Conservation (phyloP, 495 filamentous ascomycete species). For the Neurospora sp. region DNA sequence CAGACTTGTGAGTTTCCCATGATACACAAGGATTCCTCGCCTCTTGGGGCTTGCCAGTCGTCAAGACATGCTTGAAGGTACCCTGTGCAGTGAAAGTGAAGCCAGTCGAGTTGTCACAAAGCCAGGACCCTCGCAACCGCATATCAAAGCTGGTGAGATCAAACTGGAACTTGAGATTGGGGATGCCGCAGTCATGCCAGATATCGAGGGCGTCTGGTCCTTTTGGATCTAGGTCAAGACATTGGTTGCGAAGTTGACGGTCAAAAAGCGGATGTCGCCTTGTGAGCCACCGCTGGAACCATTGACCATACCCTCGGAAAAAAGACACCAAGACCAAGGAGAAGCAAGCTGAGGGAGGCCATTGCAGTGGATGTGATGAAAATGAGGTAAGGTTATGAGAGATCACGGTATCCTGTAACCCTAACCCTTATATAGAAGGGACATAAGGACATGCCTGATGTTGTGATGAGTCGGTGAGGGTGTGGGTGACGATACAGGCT, state of each 20-base stretch:
- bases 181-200: conserved; percentile 17
- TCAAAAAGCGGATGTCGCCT: conserved; percentile 18
- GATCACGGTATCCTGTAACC: too few relatives aligned
- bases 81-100: conserved; percentile 10
- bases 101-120: conserved; percentile 6
- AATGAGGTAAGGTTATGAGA: not conserved
- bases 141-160: conserved; percentile 7
- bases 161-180: conserved; percentile 15
- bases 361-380: not conserved
- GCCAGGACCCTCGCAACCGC: conserved; percentile 9
- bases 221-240: conserved; percentile 8
- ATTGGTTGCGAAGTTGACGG: conserved; percentile 14
- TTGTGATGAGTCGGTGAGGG: not conserved
- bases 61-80: conserved; percentile 12
- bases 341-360: not conserved
- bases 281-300: conserved; percentile 12
- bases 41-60: conserved; percentile 9
- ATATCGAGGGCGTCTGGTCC: not conserved
- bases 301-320: conserved; percentile 8
- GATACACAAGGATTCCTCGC: conserved; percentile 12
- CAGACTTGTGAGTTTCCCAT: conserved; percentile 17
- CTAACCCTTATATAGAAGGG: too few relatives aligned
- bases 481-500: not conserved
- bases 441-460: not conserved
- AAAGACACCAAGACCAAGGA: conserved; percentile 9